phyloP scores from a whole-genome alignment of 1,284 basidiomycete species.

The Rhizopogon hawkerae region DNA sequence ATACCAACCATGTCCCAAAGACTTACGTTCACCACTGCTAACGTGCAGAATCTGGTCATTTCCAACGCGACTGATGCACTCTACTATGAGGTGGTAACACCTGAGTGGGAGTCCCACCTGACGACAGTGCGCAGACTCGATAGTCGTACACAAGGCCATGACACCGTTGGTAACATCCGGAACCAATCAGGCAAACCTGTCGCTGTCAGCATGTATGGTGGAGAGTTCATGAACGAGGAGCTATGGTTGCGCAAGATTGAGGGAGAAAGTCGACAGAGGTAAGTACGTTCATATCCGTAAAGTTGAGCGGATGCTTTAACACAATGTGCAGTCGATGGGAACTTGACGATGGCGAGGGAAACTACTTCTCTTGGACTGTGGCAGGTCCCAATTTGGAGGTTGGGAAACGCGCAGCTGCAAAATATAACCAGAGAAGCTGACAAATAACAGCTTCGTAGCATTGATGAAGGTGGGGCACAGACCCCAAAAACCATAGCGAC shows the following conservation, averaged over 20 bases:
- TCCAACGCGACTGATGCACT: conserved; percentile 32
- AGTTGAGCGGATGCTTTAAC: neutral
- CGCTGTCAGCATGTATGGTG: conserved; percentile 14
- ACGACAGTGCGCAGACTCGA: conserved; percentile 32
- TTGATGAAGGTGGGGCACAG: conserved; percentile 8
- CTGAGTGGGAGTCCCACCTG: conserved; percentile 30
- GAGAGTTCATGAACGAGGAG: conserved; percentile 7
- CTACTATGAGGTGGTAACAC: conserved; percentile 37
- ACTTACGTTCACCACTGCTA: conserved; percentile 33
- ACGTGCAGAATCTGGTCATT: conserved; percentile 31
- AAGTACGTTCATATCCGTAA: neutral
- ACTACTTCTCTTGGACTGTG: conserved; percentile 16
- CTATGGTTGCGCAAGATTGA: conserved; percentile 16
- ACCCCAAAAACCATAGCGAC: conserved; percentile 23
- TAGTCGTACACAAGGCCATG: conserved; percentile 22
- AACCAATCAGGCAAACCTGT: conserved; percentile 24
- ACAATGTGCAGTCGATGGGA: conserved; percentile 17
- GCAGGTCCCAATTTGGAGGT: conserved; percentile 12
- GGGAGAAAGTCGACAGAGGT: conserved; percentile 3
- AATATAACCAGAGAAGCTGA: neutral
- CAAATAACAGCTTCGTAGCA: conserved; percentile 11
- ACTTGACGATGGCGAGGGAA: conserved; percentile 20
- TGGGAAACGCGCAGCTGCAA: neutral
- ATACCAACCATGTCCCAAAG: conserved; percentile 19
- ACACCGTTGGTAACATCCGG: conserved; percentile 28